Evolutionary conservation across 2,329 filamentous ascomycete genomes (phyloP).

Genomic region (Myriangium duriaei): DNA sequence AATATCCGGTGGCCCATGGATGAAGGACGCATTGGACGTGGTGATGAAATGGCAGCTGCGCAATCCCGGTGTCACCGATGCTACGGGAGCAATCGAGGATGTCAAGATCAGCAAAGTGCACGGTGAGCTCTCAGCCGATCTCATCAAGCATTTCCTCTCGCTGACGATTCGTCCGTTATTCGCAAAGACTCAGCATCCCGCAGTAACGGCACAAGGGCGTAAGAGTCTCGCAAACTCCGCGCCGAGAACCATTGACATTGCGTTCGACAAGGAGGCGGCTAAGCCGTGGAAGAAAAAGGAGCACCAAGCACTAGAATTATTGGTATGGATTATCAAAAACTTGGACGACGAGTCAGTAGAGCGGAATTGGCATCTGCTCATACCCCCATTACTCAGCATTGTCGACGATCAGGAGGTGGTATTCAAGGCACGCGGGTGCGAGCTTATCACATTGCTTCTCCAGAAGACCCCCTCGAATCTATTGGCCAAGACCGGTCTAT

Average conservation of each 20-base stretch:
- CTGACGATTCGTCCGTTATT: slow-evolving; percentile 57
- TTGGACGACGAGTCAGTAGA: slow-evolving; percentile 40
- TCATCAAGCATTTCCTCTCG: slow-evolving; percentile 45
- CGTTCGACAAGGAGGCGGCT: slow-evolving; percentile 28
- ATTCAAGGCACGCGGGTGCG: slow-evolving; percentile 45
- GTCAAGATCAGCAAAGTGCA: slow-evolving; percentile 26
- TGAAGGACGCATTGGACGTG: slow-evolving; percentile 63
- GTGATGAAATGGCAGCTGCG: slow-evolving; percentile 82
- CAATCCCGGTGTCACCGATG: slow-evolving; percentile 55
- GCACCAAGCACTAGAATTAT: slow-evolving; percentile 36
- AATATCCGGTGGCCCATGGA: slow-evolving; percentile 68
- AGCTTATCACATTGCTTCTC: slow-evolving; percentile 44
- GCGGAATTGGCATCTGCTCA: slow-evolving; percentile 53
- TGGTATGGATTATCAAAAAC: slow-evolving; percentile 47
- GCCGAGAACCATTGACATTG: slow-evolving; percentile 24
- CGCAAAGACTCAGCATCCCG: slow-evolving; percentile 39
- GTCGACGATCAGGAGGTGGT: slow-evolving; percentile 48
- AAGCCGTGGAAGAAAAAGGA: slow-evolving; percentile 48
- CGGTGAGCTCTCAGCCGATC: slow-evolving; percentile 38
- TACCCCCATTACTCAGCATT: slow-evolving; percentile 57
- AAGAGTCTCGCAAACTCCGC: slow-evolving; percentile 36
- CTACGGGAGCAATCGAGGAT: slow-evolving; percentile 33
- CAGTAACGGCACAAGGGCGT: slow-evolving; percentile 45
- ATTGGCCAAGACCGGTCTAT: slow-evolving; percentile 51
- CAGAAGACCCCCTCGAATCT: slow-evolving; percentile 39